A percentile compares a stretch with the other conserved stretches of the same genome.
phyloP scores from a whole-genome alignment of 2,329 filamentous ascomycete genomes.

The Penicillium frequentans region DNA sequence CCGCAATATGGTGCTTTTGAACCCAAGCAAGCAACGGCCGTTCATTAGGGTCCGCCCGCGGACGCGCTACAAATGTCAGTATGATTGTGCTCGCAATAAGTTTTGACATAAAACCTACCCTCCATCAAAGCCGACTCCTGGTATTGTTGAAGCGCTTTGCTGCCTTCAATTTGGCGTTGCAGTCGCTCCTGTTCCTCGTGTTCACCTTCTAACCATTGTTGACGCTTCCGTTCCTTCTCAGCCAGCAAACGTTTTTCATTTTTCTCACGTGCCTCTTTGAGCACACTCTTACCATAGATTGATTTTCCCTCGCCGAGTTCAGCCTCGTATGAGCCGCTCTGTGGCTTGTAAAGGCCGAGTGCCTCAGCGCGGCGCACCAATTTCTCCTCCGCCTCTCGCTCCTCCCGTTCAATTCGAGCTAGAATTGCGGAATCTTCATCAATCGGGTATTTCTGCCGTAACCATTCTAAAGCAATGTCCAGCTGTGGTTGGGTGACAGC shows the following conservation, averaged over 20 bases:
- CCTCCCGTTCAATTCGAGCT: slow-evolving; percentile 43
- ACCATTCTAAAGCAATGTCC: slow-evolving; percentile 40
- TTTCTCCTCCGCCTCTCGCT: slow-evolving; percentile 38
- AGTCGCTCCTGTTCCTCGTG: slow-evolving; percentile 39
- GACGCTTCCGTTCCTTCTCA: slow-evolving; percentile 51
- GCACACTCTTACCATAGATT: slow-evolving; percentile 43
- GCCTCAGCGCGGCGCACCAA: slow-evolving; percentile 39
- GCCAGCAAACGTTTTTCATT: slow-evolving; percentile 42
- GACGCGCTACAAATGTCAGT: slow-evolving; percentile 28
- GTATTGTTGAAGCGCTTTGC: slow-evolving; percentile 38
- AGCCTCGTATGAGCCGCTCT: slow-evolving; percentile 46
- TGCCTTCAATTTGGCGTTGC: slow-evolving; percentile 31
- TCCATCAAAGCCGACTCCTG: slow-evolving; percentile 37
- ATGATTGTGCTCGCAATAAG: background rate
- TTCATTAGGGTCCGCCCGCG: slow-evolving; percentile 41
- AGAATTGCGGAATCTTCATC: slow-evolving; percentile 53
- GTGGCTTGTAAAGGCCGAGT: slow-evolving; percentile 44
- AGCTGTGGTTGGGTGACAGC: slow-evolving; percentile 33
- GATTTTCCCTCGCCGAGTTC: slow-evolving; percentile 43
- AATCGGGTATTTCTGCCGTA: slow-evolving; percentile 43
- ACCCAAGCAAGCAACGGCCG: slow-evolving; percentile 44
- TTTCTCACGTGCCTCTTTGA: slow-evolving; percentile 39
- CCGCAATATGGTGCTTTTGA: slow-evolving; percentile 43
- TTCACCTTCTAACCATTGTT: slow-evolving; percentile 55
- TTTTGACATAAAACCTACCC: slow-evolving; percentile 23